phyloP scores from a whole-genome alignment of 2,329 filamentous ascomycete genomes.

The Alternaria burnsii region DNA sequence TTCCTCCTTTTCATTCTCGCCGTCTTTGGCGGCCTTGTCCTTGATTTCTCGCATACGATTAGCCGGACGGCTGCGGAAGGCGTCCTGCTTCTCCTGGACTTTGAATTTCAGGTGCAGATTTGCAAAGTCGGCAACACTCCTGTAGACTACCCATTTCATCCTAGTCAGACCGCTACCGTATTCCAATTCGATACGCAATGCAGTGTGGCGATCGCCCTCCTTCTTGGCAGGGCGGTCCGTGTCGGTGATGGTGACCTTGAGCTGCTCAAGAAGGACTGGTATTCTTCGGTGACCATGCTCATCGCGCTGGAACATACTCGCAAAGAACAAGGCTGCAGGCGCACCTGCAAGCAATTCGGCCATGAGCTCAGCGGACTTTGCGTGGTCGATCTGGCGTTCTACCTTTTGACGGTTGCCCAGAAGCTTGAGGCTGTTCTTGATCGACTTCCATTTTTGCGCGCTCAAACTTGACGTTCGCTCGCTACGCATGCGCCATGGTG shows the following conservation, averaged over 20 bases:
- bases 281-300: constrained; percentile 96
- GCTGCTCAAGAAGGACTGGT: constrained; percentile 91
- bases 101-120: constrained; percentile 96
- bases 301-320: constrained; percentile 97
- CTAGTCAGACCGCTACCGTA: constrained; percentile 94
- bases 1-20: constrained; percentile 48
- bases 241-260: constrained; percentile 87
- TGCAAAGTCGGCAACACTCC: constrained; percentile 87
- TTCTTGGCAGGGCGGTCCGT: constrained; percentile 62
- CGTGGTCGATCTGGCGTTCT: constrained; percentile 85
- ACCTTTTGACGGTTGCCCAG: constrained; percentile 80
- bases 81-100: constrained; percentile 82
- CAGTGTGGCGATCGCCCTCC: constrained; percentile 71
- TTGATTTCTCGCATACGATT: constrained; percentile 27
- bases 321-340: constrained; percentile 90
- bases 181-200: constrained; percentile 92
- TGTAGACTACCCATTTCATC: constrained; percentile 94
- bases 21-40: constrained; percentile 29
- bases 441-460: constrained; percentile 88
- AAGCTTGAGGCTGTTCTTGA: constrained; percentile 88
- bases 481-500: constrained; percentile 54
- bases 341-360: constrained; percentile 92
- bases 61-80: constrained; percentile 71
- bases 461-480: constrained; percentile 59
- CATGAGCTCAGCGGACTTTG: constrained; percentile 95